Evolutionary conservation across 768 basidiomycete genomes (phyloP).

Genomic region (Galerina sulciceps): DNA sequence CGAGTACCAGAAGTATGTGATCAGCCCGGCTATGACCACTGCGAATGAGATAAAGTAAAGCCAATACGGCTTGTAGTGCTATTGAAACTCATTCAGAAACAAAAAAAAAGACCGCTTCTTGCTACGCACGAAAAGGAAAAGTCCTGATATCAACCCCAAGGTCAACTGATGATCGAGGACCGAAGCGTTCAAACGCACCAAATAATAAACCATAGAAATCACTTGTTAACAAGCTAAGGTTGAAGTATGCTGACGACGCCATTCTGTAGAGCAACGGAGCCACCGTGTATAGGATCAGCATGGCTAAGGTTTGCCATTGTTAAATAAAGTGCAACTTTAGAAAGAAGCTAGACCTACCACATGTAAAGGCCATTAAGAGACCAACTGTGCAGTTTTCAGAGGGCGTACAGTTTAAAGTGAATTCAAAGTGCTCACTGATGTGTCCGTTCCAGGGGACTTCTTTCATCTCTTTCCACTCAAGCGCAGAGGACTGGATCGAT

Average conservation of each 20-base stretch:
- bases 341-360: constrained; percentile 29
- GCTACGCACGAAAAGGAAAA: constrained; percentile 54
- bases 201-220: constrained; percentile 90
- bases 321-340: not conserved
- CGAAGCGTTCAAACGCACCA: constrained; percentile 42
- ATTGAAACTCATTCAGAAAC: constrained; percentile 1
- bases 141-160: constrained; percentile 30
- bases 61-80: constrained; percentile 88
- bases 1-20: constrained; percentile 87
- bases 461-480: constrained; percentile 73
- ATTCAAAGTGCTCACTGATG: constrained; percentile 52
- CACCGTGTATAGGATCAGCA: constrained; percentile 85
- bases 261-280: constrained; percentile 86
- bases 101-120: too few relatives aligned
- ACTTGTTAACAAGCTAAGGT: constrained; percentile 83
- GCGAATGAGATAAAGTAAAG: constrained; percentile 84
- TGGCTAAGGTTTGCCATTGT: constrained; percentile 49
- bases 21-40: constrained; percentile 70
- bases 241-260: constrained; percentile 86
- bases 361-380: constrained; percentile 43
- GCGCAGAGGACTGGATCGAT: constrained; percentile 74
- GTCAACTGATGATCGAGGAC: not conserved
- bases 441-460: constrained; percentile 73
- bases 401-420: not conserved
- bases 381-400: constrained; percentile 38